A percentile compares a stretch with the other conserved stretches of the same genome.
Conservation (phyloP, 768 basidiomycete species). For the Coprinellus aureogranulatus region DNA sequence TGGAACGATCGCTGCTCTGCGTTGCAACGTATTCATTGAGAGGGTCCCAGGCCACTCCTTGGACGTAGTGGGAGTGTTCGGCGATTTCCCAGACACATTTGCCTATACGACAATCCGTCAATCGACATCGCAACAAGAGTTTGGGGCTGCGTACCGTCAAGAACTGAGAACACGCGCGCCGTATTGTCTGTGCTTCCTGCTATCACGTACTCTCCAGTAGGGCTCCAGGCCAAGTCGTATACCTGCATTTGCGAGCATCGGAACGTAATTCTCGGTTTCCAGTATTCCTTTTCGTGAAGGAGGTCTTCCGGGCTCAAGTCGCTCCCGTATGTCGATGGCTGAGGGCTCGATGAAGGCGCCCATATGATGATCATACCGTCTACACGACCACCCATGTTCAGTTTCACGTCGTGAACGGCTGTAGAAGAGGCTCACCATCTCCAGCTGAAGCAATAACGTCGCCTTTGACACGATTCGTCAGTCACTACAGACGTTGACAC, state of each 20-base stretch:
- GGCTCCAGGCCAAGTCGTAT: conserved; percentile 97
- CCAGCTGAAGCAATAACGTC: conserved; percentile 95
- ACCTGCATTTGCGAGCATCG: conserved; percentile 93
- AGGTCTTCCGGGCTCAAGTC: conserved; percentile 75
- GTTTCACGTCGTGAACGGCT: conserved; percentile 7
- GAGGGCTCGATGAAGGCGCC: conserved; percentile 77
- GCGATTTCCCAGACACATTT: conserved; percentile 87
- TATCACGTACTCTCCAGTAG: conserved; percentile 88
- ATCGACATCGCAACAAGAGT: conserved; percentile 5
- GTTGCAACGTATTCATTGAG: conserved; percentile 96
- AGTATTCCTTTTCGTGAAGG: conserved; percentile 90
- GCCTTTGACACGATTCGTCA: conserved; percentile 41
- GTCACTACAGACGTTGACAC: background rate
- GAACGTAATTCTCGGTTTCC: conserved; percentile 86
- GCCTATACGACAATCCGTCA: conserved; percentile 40
- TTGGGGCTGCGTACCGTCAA: conserved; percentile 55
- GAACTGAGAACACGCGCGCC: conserved; percentile 76
- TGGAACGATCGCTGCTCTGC: conserved; percentile 92
- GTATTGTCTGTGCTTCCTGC: conserved; percentile 98
- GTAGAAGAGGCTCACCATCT: conserved; percentile 64
- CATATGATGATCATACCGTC: conserved; percentile 98
- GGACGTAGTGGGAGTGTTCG: conserved; percentile 95
- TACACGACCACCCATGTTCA: conserved; percentile 28
- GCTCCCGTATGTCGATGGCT: conserved; percentile 74
- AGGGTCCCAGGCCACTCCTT: conserved; percentile 99